Evolutionary conservation across 176 grass and related monocot species (phyloP).

Genomic region (maize (Zea mays)): DNA sequence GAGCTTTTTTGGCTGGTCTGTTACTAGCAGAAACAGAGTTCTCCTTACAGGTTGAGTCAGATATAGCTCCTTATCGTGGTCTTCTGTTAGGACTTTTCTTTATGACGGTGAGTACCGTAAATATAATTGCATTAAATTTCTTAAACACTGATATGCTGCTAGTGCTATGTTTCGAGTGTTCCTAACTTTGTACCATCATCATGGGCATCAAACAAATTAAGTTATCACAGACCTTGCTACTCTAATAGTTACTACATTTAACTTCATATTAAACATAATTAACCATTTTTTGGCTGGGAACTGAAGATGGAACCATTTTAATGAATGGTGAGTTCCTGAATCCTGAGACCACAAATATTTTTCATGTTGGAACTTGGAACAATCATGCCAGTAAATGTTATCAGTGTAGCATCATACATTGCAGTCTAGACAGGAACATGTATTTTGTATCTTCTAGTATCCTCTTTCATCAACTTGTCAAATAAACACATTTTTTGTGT

Average conservation of each 20-base stretch:
- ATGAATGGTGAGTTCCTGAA: too few relatives aligned
- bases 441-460: background rate
- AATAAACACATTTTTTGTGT: slow-evolving; percentile 2
- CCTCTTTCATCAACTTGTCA: slow-evolving; percentile 25
- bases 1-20: slow-evolving; percentile 98
- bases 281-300: too few relatives aligned
- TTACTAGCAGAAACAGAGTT: slow-evolving; percentile 98
- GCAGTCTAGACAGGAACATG: too few relatives aligned
- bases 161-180: slow-evolving; percentile 30
- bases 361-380: too few relatives aligned
- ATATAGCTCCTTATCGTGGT: slow-evolving; percentile 98
- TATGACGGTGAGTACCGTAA: slow-evolving; percentile 74
- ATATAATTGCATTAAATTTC: slow-evolving; percentile 7
- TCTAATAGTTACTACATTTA: background rate
- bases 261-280: too few relatives aligned
- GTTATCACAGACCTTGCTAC: background rate
- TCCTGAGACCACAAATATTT: too few relatives aligned
- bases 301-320: too few relatives aligned
- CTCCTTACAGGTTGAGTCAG: slow-evolving; percentile 98
- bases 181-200: slow-evolving; percentile 1
- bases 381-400: too few relatives aligned
- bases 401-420: too few relatives aligned
- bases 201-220: slow-evolving; percentile 14
- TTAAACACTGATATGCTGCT: slow-evolving; percentile 1
- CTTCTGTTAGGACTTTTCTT: slow-evolving; percentile 98